Percentiles rank a stretch among this genome's conserved stretches.
Conservation (phyloP, 257 asterid species). For the Orobanche coerulescens region DNA sequence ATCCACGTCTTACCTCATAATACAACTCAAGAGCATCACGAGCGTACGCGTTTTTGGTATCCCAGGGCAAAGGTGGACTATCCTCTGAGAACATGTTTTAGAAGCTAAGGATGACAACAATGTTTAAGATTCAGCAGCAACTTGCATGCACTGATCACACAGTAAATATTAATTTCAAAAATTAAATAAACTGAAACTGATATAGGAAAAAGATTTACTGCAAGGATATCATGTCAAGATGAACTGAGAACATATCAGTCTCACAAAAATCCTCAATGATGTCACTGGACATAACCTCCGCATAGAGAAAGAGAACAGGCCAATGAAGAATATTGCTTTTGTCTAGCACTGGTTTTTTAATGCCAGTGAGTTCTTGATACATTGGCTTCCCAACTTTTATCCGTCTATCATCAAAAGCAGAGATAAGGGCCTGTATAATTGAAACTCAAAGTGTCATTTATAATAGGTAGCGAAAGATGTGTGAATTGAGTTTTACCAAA, state of each 20-base stretch:
- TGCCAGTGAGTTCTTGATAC: conserved; percentile 86
- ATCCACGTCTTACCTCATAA: conserved; percentile 59
- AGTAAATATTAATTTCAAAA: not conserved
- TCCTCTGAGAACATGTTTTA: conserved; percentile 73
- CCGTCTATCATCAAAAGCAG: conserved; percentile 63
- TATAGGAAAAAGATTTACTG: not conserved
- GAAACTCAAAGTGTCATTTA: conserved; percentile 25
- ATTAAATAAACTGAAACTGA: not conserved
- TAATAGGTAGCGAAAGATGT: conserved; percentile 8
- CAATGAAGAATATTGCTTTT: conserved; percentile 74
- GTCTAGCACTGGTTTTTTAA: conserved; percentile 64
- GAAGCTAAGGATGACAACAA: conserved; percentile 50
- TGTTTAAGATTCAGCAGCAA: conserved; percentile 15
- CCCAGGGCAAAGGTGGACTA: conserved; percentile 84
- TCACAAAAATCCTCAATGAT: conserved; percentile 88
- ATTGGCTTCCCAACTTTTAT: conserved; percentile 68
- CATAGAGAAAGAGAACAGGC: conserved; percentile 82
- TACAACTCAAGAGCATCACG: conserved; percentile 81
- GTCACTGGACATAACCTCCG: conserved; percentile 93
- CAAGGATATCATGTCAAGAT: conserved; percentile 93
- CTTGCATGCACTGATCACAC: not conserved
- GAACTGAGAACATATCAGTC: conserved; percentile 64
- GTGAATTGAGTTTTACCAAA: conserved; percentile 6
- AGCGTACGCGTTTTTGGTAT: conserved; percentile 53
- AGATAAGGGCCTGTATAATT: conserved; percentile 45